Percentiles rank a stretch among this genome's conserved stretches.
phyloP scores from a whole-genome alignment of 2,329 filamentous ascomycete species.

The Penicillium sp. region DNA sequence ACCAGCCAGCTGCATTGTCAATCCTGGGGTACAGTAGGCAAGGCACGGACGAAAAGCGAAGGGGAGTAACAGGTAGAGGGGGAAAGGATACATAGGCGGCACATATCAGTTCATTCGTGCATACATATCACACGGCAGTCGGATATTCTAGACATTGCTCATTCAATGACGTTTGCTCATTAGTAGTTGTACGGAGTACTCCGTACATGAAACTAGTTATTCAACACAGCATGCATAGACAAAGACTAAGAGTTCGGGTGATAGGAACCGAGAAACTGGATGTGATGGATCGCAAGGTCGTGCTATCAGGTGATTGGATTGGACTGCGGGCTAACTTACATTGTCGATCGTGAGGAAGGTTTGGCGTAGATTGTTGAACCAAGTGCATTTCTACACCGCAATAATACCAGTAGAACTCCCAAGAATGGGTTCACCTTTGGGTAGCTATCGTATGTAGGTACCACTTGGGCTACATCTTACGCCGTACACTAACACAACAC shows the following conservation, averaged over 20 bases:
- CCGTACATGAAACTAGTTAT: constrained; percentile 6
- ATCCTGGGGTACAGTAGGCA: constrained; percentile 23
- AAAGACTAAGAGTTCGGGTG: neutral
- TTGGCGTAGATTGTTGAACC: neutral
- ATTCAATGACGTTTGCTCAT: too few relatives aligned
- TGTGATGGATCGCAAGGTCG: constrained; percentile 9
- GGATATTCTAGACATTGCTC: neutral
- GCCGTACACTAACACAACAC: neutral
- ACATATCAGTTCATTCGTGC: neutral
- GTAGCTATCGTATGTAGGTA: too few relatives aligned
- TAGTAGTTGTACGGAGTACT: too few relatives aligned
- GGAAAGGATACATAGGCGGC: constrained; percentile 2
- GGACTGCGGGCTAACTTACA: neutral
- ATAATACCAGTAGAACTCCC: neutral
- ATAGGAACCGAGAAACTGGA: constrained; percentile 2
- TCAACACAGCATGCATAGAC: neutral
- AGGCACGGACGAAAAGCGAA: constrained; percentile 5
- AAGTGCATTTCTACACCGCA: constrained; percentile 6
- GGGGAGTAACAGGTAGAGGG: neutral
- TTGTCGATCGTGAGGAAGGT: constrained; percentile 1
- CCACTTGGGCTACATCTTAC: too few relatives aligned
- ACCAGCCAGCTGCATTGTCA: constrained; percentile 16
- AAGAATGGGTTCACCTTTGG: neutral
- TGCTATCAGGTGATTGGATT: constrained; percentile 10
- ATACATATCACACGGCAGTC: neutral